These are phyloP conservation scores for Brassica carinata DNA, from an alignment of 345 rosid species.

Conservation along the genomic window DNA sequence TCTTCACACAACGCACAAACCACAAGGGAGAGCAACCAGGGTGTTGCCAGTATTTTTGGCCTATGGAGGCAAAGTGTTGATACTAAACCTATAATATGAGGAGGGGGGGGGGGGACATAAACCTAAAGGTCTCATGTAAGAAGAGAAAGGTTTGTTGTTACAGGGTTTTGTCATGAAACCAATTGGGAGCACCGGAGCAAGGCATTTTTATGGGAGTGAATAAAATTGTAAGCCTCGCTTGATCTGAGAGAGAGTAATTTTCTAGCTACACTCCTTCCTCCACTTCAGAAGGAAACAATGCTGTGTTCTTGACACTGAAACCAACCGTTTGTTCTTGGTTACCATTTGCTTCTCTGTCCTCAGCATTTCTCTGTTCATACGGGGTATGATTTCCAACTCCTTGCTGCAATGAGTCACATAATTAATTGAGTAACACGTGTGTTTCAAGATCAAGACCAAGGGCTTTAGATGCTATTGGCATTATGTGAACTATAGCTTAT, in stretches of 20 bases:
- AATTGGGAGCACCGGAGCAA: slow-evolving; percentile 32
- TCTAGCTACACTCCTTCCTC: slow-evolving; percentile 77
- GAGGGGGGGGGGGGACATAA: not conserved
- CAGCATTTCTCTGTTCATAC: slow-evolving; percentile 49
- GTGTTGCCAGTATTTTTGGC: not conserved
- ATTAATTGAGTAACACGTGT: not conserved
- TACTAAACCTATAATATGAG: not conserved
- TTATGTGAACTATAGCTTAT: not conserved
- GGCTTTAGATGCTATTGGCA: not conserved
- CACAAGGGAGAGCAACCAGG: slow-evolving; percentile 13
- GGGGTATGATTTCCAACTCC: slow-evolving; percentile 67
- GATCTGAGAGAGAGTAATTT: slow-evolving; percentile 73
- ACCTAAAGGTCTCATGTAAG: slow-evolving; percentile 13
- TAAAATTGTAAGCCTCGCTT: slow-evolving; percentile 69
- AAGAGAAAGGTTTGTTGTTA: slow-evolving; percentile 6
- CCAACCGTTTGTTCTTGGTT: slow-evolving; percentile 61
- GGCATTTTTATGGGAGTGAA: slow-evolving; percentile 73
- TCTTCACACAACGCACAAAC: slow-evolving; percentile 5
- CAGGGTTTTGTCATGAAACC: slow-evolving; percentile 38
- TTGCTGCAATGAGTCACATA: slow-evolving; percentile 52
- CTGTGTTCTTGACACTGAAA: slow-evolving; percentile 67
- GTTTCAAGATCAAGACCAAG: not conserved
- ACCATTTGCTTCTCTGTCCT: slow-evolving; percentile 37
- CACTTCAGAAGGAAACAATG: slow-evolving; percentile 70
- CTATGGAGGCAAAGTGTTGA: not conserved